phyloP scores from a whole-genome alignment of 192 early-diverging fungal genomes.

The Entomortierella chlamydospora region DNA sequence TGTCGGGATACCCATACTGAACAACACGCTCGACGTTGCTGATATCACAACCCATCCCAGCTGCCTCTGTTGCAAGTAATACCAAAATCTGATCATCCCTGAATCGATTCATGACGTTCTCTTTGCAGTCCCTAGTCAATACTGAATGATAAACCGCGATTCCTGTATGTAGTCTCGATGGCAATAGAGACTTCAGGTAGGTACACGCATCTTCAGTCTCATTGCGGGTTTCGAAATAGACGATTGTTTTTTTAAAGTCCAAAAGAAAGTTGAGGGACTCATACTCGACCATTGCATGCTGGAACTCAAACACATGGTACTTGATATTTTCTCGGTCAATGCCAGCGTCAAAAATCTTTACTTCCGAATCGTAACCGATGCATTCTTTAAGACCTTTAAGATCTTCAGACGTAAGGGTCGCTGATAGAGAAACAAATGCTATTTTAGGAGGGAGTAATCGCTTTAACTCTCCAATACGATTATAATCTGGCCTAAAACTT shows the following conservation, averaged over 20 bases:
- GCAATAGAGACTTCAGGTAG: neutral
- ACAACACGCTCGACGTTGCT: conserved; percentile 26
- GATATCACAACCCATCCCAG: conserved; percentile 34
- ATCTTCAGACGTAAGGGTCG: too few species aligned
- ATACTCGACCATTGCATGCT: too few species aligned
- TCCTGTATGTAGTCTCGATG: neutral
- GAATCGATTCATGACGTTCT: conserved; percentile 1
- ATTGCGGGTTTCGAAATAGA: conserved; percentile 9
- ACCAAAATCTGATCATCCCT: neutral
- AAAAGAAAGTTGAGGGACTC: too few species aligned
- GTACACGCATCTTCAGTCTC: neutral
- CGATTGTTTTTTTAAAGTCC: conserved; percentile 23
- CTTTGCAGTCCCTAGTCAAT: neutral
- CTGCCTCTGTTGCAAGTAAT: conserved; percentile 26
- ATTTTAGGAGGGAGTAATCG: too few species aligned
- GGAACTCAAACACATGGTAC: too few species aligned
- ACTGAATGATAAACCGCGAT: conserved; percentile 12
- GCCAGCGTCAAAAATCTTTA: too few species aligned
- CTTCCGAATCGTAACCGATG: too few species aligned
- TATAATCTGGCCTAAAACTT: too few species aligned
- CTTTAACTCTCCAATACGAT: too few species aligned
- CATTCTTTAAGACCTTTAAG: too few species aligned
- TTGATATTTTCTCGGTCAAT: too few species aligned
- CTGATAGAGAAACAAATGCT: too few species aligned
- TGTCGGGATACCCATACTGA: conserved; percentile 3